Evolutionary conservation across 192 early-diverging fungal species (phyloP), one percentile per base, ranked within the genome.

Genomic region (Coemansia sp.): DNA sequence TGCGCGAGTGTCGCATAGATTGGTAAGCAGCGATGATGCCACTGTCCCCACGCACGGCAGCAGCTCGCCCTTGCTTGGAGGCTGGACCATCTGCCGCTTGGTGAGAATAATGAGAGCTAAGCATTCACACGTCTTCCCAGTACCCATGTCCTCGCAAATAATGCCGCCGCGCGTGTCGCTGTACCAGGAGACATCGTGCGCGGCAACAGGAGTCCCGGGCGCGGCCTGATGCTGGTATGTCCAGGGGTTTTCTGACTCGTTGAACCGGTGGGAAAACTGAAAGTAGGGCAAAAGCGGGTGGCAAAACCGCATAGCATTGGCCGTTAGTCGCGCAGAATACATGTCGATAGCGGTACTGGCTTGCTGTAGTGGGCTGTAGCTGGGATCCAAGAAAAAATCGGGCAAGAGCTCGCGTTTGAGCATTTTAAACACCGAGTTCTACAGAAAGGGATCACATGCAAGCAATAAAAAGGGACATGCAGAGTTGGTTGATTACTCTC

Each of bases 81-180:
- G 74, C 14, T 39, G 42, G 21, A 75, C 74, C 64, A 78, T 75
- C 35, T 85, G 81, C 22, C 83, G 65, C 31, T 80, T 80, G 1
- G 89, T 88, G 23, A 77, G 64, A 5, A 86, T 60, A 14, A 86
- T 81, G 8, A 85, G 61, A 8, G 87, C 82, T 10, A 91, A 63
- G 36, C 85, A 86, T 17, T 88, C 81, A 58, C 83, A 82, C 0
- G 87, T 90, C 54, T 90, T 90, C 7, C 90, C 91, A 2, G 86
- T 88, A n/a, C 91, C 90, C 91, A 93, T 93, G 23, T 91, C 89
- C 56, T 91, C 91, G 64, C 86, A 90, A 34, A 93, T 83, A 43
- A 93, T 87, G 0, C 91, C 89, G 17, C 85, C 86, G 6, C 55
- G 65, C 0, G 66, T 51, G 34, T 67, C 58, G 49, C 58, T 56